Evolutionary conservation across 768 basidiomycete species (phyloP).

Genomic region (Strobilomyces dryophilus): DNA sequence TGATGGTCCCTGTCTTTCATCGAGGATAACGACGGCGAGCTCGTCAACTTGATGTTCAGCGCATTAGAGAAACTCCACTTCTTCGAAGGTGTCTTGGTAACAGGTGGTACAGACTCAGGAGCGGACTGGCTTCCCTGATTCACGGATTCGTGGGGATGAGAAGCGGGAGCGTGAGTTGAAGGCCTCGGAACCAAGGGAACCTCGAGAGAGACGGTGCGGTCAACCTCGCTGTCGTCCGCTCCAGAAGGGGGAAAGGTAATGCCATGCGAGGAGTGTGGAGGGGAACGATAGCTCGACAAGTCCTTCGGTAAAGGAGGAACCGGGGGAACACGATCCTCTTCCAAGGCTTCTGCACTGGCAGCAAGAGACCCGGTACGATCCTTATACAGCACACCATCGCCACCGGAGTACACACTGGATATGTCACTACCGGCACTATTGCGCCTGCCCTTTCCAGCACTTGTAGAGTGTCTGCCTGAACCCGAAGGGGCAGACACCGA

Average conservation of each 20-base stretch:
- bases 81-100: slow-evolving; percentile 82
- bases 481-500: slow-evolving; percentile 58
- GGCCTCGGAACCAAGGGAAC: slow-evolving; percentile 37
- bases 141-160: slow-evolving; percentile 38
- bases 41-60: slow-evolving; percentile 68
- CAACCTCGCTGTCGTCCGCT: slow-evolving; percentile 44
- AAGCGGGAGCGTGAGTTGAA: slow-evolving; percentile 24
- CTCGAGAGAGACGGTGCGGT: slow-evolving; percentile 48
- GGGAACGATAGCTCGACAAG: slow-evolving; percentile 70
- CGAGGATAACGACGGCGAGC: slow-evolving; percentile 59
- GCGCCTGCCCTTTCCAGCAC: slow-evolving; percentile 55
- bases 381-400: slow-evolving; percentile 56
- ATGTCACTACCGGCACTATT: slow-evolving; percentile 88
- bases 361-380: slow-evolving; percentile 66
- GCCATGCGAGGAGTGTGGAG: slow-evolving; percentile 55
- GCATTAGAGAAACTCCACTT: slow-evolving; percentile 95
- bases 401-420: slow-evolving; percentile 65
- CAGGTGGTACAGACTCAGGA: slow-evolving; percentile 42
- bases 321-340: slow-evolving; percentile 76
- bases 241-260: slow-evolving; percentile 46
- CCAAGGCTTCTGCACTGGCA: slow-evolving; percentile 53
- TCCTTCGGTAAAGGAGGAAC: slow-evolving; percentile 93
- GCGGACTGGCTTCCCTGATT: slow-evolving; percentile 36
- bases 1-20: slow-evolving; percentile 40
- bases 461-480: slow-evolving; percentile 68